A percentile compares a stretch with the other conserved stretches of the same genome.
These are phyloP conservation scores for Rhodamnia argentea DNA, from an alignment of 345 rosid species.

Conservation along the genomic window DNA sequence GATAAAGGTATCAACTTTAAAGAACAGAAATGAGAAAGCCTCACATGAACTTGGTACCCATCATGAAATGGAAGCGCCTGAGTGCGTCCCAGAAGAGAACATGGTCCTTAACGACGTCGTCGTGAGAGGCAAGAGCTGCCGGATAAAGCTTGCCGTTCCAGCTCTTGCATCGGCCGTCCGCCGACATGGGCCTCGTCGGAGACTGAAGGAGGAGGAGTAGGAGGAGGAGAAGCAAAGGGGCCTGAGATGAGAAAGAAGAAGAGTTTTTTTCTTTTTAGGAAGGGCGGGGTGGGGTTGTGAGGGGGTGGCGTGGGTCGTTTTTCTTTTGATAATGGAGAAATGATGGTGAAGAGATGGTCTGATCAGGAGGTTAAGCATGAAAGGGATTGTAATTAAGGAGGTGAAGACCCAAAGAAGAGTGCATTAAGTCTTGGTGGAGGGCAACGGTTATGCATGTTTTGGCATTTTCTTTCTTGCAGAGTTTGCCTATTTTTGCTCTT, in stretches of 20 bases:
- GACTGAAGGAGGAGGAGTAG: background rate
- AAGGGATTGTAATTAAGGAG: slow-evolving; percentile 7
- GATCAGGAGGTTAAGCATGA: background rate
- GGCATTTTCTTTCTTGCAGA: slow-evolving; percentile 25
- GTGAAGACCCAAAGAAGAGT: slow-evolving; percentile 16
- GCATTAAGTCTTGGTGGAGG: slow-evolving; percentile 25
- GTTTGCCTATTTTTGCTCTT: background rate
- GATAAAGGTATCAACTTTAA: slow-evolving; percentile 1
- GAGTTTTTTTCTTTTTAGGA: background rate
- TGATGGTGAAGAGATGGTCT: background rate
- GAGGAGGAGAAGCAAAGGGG: background rate
- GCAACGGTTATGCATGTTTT: slow-evolving; percentile 64
- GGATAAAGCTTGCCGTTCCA: slow-evolving; percentile 39
- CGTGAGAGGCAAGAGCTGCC: slow-evolving; percentile 50
- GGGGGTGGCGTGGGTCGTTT: background rate
- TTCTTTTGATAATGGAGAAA: background rate
- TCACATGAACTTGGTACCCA: slow-evolving; percentile 83
- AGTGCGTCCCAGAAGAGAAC: slow-evolving; percentile 79
- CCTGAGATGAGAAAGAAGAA: background rate
- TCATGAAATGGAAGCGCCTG: slow-evolving; percentile 64
- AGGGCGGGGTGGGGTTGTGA: no score
- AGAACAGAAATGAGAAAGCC: background rate
- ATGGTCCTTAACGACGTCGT: slow-evolving; percentile 33
- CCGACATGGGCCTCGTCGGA: slow-evolving; percentile 17
- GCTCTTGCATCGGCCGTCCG: slow-evolving; percentile 15